Percentiles rank a stretch among this genome's conserved stretches.
Evolutionary conservation across 805 yeast genomes (phyloP).

Genomic region (Candida vaughaniae): DNA sequence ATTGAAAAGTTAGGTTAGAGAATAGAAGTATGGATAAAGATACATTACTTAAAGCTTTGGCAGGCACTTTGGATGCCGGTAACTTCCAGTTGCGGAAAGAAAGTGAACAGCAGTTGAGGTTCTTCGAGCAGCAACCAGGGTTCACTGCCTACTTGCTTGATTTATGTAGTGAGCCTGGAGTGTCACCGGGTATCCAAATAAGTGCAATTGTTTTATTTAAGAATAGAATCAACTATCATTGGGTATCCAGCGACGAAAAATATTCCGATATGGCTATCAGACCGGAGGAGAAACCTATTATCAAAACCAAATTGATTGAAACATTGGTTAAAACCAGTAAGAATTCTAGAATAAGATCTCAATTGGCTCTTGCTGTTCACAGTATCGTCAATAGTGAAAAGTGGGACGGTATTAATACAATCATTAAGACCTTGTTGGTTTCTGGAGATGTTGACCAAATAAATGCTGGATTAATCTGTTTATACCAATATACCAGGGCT

Average conservation of each 20-base stretch:
- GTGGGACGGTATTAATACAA: slow-evolving; percentile 38
- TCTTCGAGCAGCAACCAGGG: slow-evolving; percentile 55
- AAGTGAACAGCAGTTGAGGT: slow-evolving; percentile 51
- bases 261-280: slow-evolving; percentile 21
- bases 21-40: slow-evolving; percentile 44
- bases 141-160: slow-evolving; percentile 55
- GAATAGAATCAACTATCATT: slow-evolving; percentile 37
- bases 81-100: slow-evolving; percentile 48
- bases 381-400: slow-evolving; percentile 50
- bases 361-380: slow-evolving; percentile 56
- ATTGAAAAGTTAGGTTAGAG: slow-evolving; percentile 1
- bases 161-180: slow-evolving; percentile 44
- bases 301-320: slow-evolving; percentile 43
- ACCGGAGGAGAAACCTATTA: slow-evolving; percentile 33
- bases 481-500: slow-evolving; percentile 40
- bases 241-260: slow-evolving; percentile 35
- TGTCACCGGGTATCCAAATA: slow-evolving; percentile 36
- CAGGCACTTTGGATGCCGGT: slow-evolving; percentile 52
- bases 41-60: slow-evolving; percentile 47
- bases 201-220: slow-evolving; percentile 46
- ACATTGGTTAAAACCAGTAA: slow-evolving; percentile 41
- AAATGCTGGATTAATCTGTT: slow-evolving; percentile 38
- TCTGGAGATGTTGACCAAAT: slow-evolving; percentile 37
- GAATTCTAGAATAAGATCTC: slow-evolving; percentile 46
- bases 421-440: slow-evolving; percentile 37